Percentiles rank a stretch among this genome's conserved stretches.
phyloP scores from a whole-genome alignment of 192 early-diverging fungal species.

The Kappamyces sp. region DNA sequence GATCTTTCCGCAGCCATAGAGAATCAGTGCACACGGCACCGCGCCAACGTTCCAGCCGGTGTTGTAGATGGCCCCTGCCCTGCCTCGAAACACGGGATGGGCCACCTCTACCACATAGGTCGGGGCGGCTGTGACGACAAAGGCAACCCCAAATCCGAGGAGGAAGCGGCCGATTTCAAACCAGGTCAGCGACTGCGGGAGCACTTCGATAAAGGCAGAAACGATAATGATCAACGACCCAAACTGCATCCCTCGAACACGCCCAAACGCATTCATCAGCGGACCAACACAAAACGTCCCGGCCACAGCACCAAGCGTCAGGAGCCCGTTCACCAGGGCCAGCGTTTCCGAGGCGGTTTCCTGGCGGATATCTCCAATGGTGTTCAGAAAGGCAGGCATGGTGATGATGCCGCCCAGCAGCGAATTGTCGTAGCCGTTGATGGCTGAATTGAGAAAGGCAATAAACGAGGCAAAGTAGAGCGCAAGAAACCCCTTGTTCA shows the following conservation, averaged over 20 bases:
- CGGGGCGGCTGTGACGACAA: conserved; percentile 30
- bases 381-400: conserved; percentile 9
- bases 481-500: conserved; percentile 12
- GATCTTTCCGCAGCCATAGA: conserved; percentile 5
- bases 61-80: conserved; percentile 35
- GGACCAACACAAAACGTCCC: conserved; percentile 20
- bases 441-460: conserved; percentile 15
- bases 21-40: conserved; percentile 24
- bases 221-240: conserved; percentile 22
- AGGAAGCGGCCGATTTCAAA: conserved; percentile 28
- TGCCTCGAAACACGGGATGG: conserved; percentile 33
- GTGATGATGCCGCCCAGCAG: conserved; percentile 15
- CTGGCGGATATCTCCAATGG: conserved; percentile 16
- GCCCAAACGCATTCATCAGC: conserved; percentile 20
- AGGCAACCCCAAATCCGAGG: conserved; percentile 29
- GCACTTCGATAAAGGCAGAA: conserved; percentile 16
- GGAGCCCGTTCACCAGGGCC: conserved; percentile 10
- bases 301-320: conserved; percentile 7
- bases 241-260: conserved; percentile 14
- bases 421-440: conserved; percentile 25
- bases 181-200: conserved; percentile 15
- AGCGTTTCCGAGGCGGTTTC: conserved; percentile 7
- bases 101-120: conserved; percentile 32
- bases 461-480: conserved; percentile 14
- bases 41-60: conserved; percentile 35